These are phyloP conservation scores for Aspergillus puulaauensis DNA, from an alignment of 2,329 filamentous ascomycete species.

Conservation along the genomic window DNA sequence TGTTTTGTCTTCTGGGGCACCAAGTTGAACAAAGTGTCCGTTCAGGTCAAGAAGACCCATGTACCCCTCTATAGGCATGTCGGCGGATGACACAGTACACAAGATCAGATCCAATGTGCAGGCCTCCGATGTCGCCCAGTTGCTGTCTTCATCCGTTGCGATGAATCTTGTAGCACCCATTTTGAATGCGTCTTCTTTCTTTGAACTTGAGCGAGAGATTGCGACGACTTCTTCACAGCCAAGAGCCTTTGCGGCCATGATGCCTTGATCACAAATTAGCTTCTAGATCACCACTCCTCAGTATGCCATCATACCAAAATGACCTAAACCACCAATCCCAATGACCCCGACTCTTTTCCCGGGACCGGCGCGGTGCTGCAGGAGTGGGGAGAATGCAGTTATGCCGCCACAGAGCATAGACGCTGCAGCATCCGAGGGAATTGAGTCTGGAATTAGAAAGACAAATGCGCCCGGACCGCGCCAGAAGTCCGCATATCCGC, in stretches of 20 bases:
- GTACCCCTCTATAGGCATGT: conserved; percentile 63
- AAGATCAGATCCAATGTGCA: conserved; percentile 56
- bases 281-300: too few relatives aligned
- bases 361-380: conserved; percentile 16
- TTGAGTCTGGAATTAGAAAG: conserved; percentile 42
- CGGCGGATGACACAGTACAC: conserved; percentile 52
- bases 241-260: too few relatives aligned
- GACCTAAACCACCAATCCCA: too few relatives aligned
- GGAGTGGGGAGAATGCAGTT: conserved; percentile 18
- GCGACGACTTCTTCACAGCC: conserved; percentile 48
- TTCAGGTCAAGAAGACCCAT: conserved; percentile 56
- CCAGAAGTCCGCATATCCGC: conserved; percentile 62
- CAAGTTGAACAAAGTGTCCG: conserved; percentile 64
- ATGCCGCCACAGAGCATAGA: conserved; percentile 21
- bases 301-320: too few relatives aligned
- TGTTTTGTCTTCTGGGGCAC: conserved; percentile 58
- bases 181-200: conserved; percentile 53
- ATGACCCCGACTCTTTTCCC: too few relatives aligned
- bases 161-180: conserved; percentile 58
- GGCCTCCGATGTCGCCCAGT: conserved; percentile 52
- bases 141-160: conserved; percentile 54
- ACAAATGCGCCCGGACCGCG: conserved; percentile 59
- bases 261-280: too few relatives aligned
- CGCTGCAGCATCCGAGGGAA: conserved; percentile 16
- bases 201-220: conserved; percentile 52